Conservation (phyloP, 306 rosid genomes). For the Gynostemma pentaphyllum region DNA sequence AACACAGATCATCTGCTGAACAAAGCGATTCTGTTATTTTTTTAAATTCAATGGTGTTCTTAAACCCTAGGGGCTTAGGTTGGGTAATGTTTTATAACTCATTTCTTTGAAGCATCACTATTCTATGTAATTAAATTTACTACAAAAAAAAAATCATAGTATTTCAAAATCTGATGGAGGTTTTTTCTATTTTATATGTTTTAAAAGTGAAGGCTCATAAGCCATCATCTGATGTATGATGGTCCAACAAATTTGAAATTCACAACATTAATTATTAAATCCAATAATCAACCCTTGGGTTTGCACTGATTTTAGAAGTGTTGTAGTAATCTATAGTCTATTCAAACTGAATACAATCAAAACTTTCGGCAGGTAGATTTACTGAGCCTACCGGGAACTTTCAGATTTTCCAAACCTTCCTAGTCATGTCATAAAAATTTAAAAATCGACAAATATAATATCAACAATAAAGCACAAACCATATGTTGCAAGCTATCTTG, state of each 20-base stretch:
- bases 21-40: not conserved
- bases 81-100: too few relatives aligned
- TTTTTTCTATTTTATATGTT: too few relatives aligned
- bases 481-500: constrained; percentile 89
- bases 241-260: not conserved
- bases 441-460: not conserved
- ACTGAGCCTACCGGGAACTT: not conserved
- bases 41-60: not conserved
- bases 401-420: not conserved
- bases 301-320: not conserved
- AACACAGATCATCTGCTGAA: not conserved
- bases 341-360: not conserved
- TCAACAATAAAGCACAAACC: constrained; percentile 42
- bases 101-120: not conserved
- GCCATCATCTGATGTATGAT: not conserved
- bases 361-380: not conserved
- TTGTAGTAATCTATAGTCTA: not conserved
- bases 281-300: not conserved
- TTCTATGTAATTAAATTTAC: not conserved
- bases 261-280: not conserved
- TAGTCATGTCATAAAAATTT: not conserved
- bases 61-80: not conserved
- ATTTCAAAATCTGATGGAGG: not conserved
- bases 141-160: not conserved
- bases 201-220: too few relatives aligned